phyloP scores from a whole-genome alignment of 768 basidiomycete species.

The Phaffia australis region DNA sequence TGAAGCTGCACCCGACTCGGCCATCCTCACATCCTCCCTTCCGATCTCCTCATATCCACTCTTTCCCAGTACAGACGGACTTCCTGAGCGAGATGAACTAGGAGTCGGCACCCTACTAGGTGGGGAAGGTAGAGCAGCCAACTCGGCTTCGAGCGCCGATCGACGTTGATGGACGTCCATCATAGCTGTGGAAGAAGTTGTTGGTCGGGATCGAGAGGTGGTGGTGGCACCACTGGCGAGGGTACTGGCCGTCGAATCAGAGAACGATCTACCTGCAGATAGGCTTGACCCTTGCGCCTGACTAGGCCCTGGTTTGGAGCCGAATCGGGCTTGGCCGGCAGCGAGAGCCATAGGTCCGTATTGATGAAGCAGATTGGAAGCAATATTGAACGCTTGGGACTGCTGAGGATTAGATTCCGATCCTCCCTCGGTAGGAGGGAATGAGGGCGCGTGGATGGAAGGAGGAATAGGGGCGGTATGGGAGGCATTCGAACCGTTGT shows the following conservation, averaged over 20 bases:
- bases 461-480: conserved; percentile 9
- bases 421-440: background rate
- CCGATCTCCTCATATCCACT: conserved; percentile 22
- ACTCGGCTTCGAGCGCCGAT: conserved; percentile 22
- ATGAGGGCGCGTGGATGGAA: conserved; percentile 13
- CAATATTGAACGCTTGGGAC: conserved; percentile 15
- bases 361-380: conserved; percentile 8
- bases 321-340: conserved; percentile 14
- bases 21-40: conserved; percentile 10
- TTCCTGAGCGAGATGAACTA: background rate
- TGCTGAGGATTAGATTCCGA: background rate
- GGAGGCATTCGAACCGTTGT: background rate
- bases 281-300: background rate
- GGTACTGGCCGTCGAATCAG: conserved; percentile 9
- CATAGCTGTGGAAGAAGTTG: background rate
- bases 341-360: conserved; percentile 18
- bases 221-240: background rate
- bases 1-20: too few relatives aligned
- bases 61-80: conserved; percentile 2
- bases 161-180: conserved; percentile 6
- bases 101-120: background rate
- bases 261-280: background rate
- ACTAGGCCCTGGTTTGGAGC: background rate
- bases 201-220: background rate
- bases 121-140: conserved; percentile 22